Percentiles rank a stretch among this genome's conserved stretches.
These are phyloP conservation scores for Neurospora africana DNA, from an alignment of 495 filamentous ascomycete genomes.

Conservation along the genomic window DNA sequence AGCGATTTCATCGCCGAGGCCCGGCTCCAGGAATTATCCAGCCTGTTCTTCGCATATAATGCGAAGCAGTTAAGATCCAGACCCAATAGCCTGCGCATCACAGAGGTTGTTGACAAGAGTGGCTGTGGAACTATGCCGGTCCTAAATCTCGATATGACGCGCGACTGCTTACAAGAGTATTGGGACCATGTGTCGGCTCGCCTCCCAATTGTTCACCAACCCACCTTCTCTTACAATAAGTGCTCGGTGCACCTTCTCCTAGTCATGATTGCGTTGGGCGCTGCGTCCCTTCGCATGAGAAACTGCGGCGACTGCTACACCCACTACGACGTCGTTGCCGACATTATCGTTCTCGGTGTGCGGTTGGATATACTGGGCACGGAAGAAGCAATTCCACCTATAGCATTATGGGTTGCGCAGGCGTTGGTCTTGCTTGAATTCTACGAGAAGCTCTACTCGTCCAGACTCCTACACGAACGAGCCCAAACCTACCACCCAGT, in stretches of 20 bases:
- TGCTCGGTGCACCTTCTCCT: constrained; percentile 72
- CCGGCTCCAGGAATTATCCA: constrained; percentile 67
- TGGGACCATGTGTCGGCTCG: constrained; percentile 92
- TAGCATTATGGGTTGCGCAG: constrained; percentile 91
- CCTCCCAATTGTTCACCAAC: constrained; percentile 84
- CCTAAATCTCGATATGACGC: constrained; percentile 77
- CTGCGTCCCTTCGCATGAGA: constrained; percentile 70
- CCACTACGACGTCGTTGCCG: constrained; percentile 64
- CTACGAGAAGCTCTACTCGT: constrained; percentile 95
- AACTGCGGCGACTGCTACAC: constrained; percentile 59
- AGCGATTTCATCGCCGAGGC: constrained; percentile 67
- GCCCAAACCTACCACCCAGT: constrained; percentile 96
- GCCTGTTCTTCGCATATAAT: constrained; percentile 68
- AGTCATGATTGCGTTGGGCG: constrained; percentile 82
- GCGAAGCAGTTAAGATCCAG: constrained; percentile 61
- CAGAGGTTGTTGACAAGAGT: constrained; percentile 58
- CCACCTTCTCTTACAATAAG: constrained; percentile 78
- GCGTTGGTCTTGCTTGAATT: constrained; percentile 80
- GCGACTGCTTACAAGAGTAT: constrained; percentile 82
- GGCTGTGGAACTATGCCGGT: constrained; percentile 54
- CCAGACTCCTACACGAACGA: constrained; percentile 77
- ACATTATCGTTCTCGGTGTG: constrained; percentile 74
- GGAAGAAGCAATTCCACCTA: constrained; percentile 77
- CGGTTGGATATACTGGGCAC: constrained; percentile 82
- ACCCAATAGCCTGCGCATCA: constrained; percentile 44